Percentiles rank a stretch among this genome's conserved stretches.
Evolutionary conservation across 1,139 yeast species (phyloP).

Genomic region (Torulaspora pretoriensis): DNA sequence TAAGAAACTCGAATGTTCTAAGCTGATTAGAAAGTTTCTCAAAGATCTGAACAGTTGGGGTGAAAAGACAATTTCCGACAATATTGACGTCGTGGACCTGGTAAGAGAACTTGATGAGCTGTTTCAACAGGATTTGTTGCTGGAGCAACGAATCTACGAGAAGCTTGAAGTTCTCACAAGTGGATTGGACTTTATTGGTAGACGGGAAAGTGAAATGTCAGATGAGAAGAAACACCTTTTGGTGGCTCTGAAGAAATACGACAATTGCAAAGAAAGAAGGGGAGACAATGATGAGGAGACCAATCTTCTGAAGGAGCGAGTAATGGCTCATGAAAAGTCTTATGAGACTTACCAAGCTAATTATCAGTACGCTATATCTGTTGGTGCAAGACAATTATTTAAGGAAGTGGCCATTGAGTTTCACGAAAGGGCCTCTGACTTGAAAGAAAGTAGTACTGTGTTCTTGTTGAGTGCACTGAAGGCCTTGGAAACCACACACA

Average conservation of each 20-base stretch:
- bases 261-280: conserved; percentile 20
- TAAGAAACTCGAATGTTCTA: conserved; percentile 23
- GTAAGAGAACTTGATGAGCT: conserved; percentile 24
- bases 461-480: conserved; percentile 24
- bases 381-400: conserved; percentile 26
- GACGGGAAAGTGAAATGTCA: conserved; percentile 28
- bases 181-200: conserved; percentile 24
- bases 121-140: conserved; percentile 25
- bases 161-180: conserved; percentile 20
- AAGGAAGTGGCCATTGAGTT: conserved; percentile 25
- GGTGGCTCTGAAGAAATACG: conserved; percentile 22
- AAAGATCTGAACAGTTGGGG: conserved; percentile 28
- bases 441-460: conserved; percentile 23
- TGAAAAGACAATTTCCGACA: conserved; percentile 21
- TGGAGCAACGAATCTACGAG: conserved; percentile 24
- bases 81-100: conserved; percentile 21
- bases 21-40: conserved; percentile 23
- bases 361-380: conserved; percentile 26
- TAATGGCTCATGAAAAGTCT: conserved; percentile 23
- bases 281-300: conserved; percentile 29
- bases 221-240: conserved; percentile 23
- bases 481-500: conserved; percentile 17
- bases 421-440: conserved; percentile 26
- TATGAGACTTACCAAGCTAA: conserved; percentile 21
- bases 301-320: conserved; percentile 24